Evolutionary conservation across 164 flowering plant species (phyloP).

Genomic region (Berberis thunbergii): DNA sequence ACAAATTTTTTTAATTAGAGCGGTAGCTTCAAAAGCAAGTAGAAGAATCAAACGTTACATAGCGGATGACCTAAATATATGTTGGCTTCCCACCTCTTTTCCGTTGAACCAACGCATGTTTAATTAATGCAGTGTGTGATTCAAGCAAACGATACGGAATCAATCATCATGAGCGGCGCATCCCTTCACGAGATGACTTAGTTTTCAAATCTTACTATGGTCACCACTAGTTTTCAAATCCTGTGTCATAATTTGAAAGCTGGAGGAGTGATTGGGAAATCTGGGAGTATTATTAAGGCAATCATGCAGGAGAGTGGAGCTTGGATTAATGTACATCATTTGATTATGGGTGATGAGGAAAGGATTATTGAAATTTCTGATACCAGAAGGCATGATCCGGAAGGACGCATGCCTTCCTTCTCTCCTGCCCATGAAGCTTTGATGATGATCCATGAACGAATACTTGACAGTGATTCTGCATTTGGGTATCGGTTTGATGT

Average conservation of each 20-base stretch:
- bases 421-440: conserved; percentile 94
- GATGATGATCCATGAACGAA: conserved; percentile 79
- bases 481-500: conserved; percentile 20
- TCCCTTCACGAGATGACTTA: no score
- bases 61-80: no score
- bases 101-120: no score
- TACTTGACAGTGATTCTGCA: conserved; percentile 59
- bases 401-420: conserved; percentile 61
- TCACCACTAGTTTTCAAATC: conserved; percentile 61
- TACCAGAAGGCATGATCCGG: conserved; percentile 60
- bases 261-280: conserved; percentile 90
- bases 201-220: conserved; percentile 8
- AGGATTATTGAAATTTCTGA: conserved; percentile 92
- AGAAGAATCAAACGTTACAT: no score
- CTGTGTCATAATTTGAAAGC: conserved; percentile 78
- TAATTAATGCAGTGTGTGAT: no score
- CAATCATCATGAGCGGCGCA: conserved; percentile 14
- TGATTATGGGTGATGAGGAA: conserved; percentile 82
- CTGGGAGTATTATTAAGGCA: conserved; percentile 79
- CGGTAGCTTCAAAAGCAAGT: no score
- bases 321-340: conserved; percentile 90
- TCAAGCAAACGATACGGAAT: no score
- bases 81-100: no score
- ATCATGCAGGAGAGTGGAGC: conserved; percentile 94
- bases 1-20: no score